Base-by-base conservation (phyloP, 1,284 basidiomycete species). In the Omphalotus olearius region DNA sequence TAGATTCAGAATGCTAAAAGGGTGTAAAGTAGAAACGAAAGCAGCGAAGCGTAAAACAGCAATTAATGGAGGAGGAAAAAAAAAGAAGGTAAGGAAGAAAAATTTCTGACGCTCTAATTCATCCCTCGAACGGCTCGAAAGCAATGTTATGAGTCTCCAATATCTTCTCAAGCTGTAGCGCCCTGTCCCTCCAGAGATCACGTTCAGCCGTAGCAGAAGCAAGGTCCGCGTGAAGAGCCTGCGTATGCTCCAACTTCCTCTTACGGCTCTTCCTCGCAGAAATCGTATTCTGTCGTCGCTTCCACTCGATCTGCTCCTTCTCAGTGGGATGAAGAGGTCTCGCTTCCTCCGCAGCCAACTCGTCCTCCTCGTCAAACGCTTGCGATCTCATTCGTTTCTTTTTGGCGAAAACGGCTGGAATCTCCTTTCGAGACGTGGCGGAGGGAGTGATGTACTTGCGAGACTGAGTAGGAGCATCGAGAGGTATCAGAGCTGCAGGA, bases 201-300 rank as follows among this genome's bases (percentile, higher is more conserved):
- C 71, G 68, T 61, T 83, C 75, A 56, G 64, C 63, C 60, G 70
- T 72, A 63, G 79, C 65, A 37, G 60, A 66, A 40, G 79, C 77
- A 28, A 83, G 62, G 35, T 62, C 65, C 9, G 71, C 65, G 72
- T 89, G 82, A 48, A 91, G 66, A 59, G 76, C 71, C 54, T 77
- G 74, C 61, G 86, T 78, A 58, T 88, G 78, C 71, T 87, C 81
- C 23, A 88, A 69, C 75, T 91, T 92, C 39, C 90, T 76, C 76
- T 83, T 82, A 6, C 89, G 74, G 58, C 79, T 83, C 50, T 85
- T 78, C 6, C 89, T 75, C 37, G 89, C 89, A 0, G 89, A 90
- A 11, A 92, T 66, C 1, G 89, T 91, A 66, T 92, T 92, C 65
- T 88, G 83, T 2, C 85, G 75, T 40, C 89, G 78, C 75, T 92